Conservation (phyloP, 1,139 yeast species). For the Geotrichum australiense region DNA sequence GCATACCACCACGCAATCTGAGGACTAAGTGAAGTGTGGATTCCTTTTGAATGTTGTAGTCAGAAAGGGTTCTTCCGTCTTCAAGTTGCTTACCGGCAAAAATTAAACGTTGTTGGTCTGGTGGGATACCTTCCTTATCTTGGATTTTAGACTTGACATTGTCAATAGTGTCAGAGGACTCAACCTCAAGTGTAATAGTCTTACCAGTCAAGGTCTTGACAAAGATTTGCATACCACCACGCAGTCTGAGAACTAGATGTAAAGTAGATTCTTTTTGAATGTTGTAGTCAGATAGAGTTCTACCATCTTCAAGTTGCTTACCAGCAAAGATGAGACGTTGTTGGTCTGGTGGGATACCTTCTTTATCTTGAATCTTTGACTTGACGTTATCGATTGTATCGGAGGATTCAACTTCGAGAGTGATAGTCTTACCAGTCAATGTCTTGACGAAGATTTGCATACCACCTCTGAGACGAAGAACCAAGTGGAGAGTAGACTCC, state of each 20-base stretch:
- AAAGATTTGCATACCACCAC: slow-evolving; percentile 60
- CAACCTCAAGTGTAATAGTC: slow-evolving; percentile 80
- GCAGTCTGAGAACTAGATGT: slow-evolving; percentile 51
- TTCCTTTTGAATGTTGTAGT: slow-evolving; percentile 87
- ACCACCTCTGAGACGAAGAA: slow-evolving; percentile 85
- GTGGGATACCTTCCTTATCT: slow-evolving; percentile 87
- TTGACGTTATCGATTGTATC: slow-evolving; percentile 84
- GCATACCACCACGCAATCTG: slow-evolving; percentile 88
- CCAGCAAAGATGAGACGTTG: slow-evolving; percentile 83
- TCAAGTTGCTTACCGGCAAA: slow-evolving; percentile 87
- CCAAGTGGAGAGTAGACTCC: slow-evolving; percentile 82
- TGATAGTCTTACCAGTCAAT: slow-evolving; percentile 80
- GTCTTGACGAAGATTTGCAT: slow-evolving; percentile 79
- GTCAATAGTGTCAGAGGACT: slow-evolving; percentile 83
- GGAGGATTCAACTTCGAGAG: slow-evolving; percentile 79
- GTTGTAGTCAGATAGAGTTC: slow-evolving; percentile 81
- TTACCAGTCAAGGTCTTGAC: slow-evolving; percentile 76
- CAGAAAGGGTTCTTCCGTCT: slow-evolving; percentile 79
- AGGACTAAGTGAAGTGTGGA: slow-evolving; percentile 80
- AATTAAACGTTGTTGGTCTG: slow-evolving; percentile 82
- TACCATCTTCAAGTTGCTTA: slow-evolving; percentile 81
- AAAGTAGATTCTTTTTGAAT: slow-evolving; percentile 82
- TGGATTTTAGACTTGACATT: slow-evolving; percentile 84
- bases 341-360: slow-evolving; percentile 86
- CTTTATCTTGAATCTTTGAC: slow-evolving; percentile 82